Evolutionary conservation across 2,329 filamentous ascomycete species (phyloP), one percentile per base, ranked within the genome.

Genomic region (Neopestalotiopsis clavispora): DNA sequence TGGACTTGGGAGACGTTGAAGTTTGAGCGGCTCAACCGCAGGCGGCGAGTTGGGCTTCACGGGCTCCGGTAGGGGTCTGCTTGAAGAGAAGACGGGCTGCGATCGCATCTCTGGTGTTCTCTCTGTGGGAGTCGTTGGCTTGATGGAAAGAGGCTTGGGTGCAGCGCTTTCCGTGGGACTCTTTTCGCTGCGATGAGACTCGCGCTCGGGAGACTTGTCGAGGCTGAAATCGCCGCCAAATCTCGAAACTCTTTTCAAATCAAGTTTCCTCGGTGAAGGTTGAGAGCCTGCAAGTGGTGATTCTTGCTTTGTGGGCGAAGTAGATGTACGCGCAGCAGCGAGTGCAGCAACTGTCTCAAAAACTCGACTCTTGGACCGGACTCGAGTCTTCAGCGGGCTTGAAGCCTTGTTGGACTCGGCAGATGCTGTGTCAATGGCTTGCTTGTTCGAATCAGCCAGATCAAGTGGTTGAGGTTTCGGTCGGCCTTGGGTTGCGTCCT

Each of bases 171-270:
- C 65, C 10, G 45, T n/a, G n/a, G 28, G n/a, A 23, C 14, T 38
- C 49, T 57, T 49, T 57, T 62, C 66, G 20, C 62, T 59, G 57
- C 66, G 67, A 57, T 20, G 9, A 40, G 28, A 20, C 32, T 80
- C 78, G 20, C 72, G 72, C 20, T 74, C 75, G 4, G 74, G 74
- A 17, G 68, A 76, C 10, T 73, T 74, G 52, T 68, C 72, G 28
- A 62, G 75, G n/a, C 69, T 74, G 28, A 80, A 73, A 57, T 86
- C 84, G 68, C 86, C 86, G 14, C 89, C 72, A 72, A 91, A 91
- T 67, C 79, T 83, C 1, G 89, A 90, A 78, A 90, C 85, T 67
- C 88, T 83, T 76, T 87, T 90, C 76, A 85, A 77, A 72, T 90
- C 84, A 23, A 90, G 79, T 73, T 90, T 89, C 69, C 82, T 84